Conservation (phyloP, 371 early-diverging fungal genomes). For the Saksenaea vasiformis region DNA sequence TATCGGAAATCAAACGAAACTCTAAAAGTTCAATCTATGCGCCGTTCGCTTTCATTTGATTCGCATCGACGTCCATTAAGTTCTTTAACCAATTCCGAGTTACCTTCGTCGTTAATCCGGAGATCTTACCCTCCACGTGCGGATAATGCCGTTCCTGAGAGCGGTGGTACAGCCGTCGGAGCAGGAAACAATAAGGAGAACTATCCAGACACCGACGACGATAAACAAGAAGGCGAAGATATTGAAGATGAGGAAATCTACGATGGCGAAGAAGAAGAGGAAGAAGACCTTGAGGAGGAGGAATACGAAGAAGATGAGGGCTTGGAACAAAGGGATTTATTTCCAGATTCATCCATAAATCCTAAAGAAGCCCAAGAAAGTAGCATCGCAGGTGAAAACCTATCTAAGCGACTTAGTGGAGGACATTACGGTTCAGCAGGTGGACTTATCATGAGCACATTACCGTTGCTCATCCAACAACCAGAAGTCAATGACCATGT, state of each 20-base stretch:
- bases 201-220: not conserved
- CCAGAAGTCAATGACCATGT: slow-evolving; percentile 8
- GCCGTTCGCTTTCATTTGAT: slow-evolving; percentile 1
- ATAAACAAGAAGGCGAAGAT: slow-evolving; percentile 11
- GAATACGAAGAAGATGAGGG: slow-evolving; percentile 29
- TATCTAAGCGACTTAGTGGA: slow-evolving; percentile 49
- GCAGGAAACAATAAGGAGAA: not conserved
- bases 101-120: not conserved
- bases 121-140: not conserved
- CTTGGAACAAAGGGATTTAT: slow-evolving; percentile 20
- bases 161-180: not conserved
- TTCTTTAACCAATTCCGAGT: not conserved
- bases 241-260: slow-evolving; percentile 15
- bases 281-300: not conserved
- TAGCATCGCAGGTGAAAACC: slow-evolving; percentile 19
- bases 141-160: not conserved
- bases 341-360: slow-evolving; percentile 15
- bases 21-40: not conserved
- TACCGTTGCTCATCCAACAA: slow-evolving; percentile 13
- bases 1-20: not conserved
- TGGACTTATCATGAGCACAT: slow-evolving; percentile 40
- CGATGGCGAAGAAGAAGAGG: not conserved
- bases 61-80: not conserved
- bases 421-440: slow-evolving; percentile 55
- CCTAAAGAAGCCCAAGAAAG: slow-evolving; percentile 18